Evolutionary conservation across 345 rosid genomes (phyloP), one percentile per base, ranked within the genome.

Genomic region (Hirschfeldia incana): DNA sequence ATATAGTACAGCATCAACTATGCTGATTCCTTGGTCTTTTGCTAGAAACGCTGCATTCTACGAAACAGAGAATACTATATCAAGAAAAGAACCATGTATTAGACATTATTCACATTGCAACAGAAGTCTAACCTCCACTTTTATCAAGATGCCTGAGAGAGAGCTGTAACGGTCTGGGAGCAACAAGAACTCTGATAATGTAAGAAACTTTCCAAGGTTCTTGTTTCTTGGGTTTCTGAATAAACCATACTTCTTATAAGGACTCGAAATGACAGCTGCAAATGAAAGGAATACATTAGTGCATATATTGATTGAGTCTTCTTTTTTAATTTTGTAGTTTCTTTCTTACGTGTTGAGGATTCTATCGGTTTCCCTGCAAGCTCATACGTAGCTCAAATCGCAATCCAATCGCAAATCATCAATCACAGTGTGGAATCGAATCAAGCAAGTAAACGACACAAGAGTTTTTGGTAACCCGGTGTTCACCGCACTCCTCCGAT

Each of bases 21-120:
- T 77, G 3, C 82, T 61, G 21, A 91, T 33, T 63, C 85, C 84
- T 83, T 80, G 83, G 65, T 86, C 63, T 82, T 85, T 76, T 11
- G 85, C 86, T 17, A 95, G 89, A 83, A 85, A 95, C 0, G 86
- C 82, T 59, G 92, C 97, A 65, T 91, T 71, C 99, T 95, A 90
- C 74, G 80, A 79, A 44, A 64, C 4, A 11, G 29, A 73, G 9
- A 73, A 62, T 2, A 46, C 37, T 67, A 51, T 49, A 73, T 79
- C 57, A 57, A 46, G 55, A 73, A 34, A 73, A 33, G 29, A 61
- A 17, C 51, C 64, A 49, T 60, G 69, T 73, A 11, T 44, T 10
- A 1, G 6, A 39, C 5, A 34, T 64, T 6, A 37, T 29, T 26
- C 16, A 67, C 39, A 58, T 80, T 64, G 72, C 8, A 21, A 39